Percentiles rank a stretch among this genome's conserved stretches.
phyloP scores from a whole-genome alignment of 495 filamentous ascomycete genomes.

The Penicillium cataractarum region DNA sequence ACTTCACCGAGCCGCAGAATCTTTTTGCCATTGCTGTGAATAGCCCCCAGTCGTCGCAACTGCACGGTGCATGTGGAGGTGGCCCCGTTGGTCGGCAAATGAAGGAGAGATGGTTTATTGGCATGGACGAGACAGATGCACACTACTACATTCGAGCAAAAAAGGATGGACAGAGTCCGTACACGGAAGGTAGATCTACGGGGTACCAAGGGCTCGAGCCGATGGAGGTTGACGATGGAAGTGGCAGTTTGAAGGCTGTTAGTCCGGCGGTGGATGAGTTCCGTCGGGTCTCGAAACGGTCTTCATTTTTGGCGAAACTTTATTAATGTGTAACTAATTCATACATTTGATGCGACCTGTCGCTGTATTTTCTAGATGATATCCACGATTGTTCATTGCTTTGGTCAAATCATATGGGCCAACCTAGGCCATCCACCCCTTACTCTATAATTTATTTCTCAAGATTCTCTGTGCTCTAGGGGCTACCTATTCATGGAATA shows the following conservation, averaged over 20 bases:
- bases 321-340: constrained; percentile 25
- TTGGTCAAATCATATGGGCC: not conserved
- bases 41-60: constrained; percentile 56
- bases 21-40: constrained; percentile 72
- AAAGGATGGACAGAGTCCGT: constrained; percentile 22
- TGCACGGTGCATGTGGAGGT: constrained; percentile 67
- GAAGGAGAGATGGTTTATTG: constrained; percentile 62
- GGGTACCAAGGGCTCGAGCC: constrained; percentile 7
- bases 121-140: constrained; percentile 41
- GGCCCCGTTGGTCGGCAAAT: constrained; percentile 59
- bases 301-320: constrained; percentile 30
- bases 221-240: constrained; percentile 29
- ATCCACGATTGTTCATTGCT: constrained; percentile 2
- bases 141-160: constrained; percentile 45
- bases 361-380: not conserved
- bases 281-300: constrained; percentile 30
- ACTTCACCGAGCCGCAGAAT: constrained; percentile 77
- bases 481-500: not conserved
- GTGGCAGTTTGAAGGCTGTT: constrained; percentile 10
- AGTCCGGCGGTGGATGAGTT: constrained; percentile 42
- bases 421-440: no score
- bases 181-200: constrained; percentile 1
- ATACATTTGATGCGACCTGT: not conserved
- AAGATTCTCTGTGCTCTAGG: no score
- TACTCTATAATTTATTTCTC: no score